Conservation (phyloP, 306 rosid species). For the Macrotyloma uniflorum region DNA sequence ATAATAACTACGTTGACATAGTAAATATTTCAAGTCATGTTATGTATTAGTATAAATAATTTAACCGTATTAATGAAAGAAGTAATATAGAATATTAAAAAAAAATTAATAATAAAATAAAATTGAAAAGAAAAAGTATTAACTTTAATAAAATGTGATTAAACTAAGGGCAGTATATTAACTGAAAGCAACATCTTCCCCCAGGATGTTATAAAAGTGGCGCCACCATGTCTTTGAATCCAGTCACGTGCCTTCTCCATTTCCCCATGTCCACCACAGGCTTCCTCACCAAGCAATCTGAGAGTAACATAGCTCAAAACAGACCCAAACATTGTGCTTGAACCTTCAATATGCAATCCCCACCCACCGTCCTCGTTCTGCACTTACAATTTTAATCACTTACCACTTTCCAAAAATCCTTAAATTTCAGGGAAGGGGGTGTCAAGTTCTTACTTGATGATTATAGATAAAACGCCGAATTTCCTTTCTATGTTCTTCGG, state of each 20-base stretch:
- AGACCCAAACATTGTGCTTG: slow-evolving; percentile 92
- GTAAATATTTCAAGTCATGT: no score
- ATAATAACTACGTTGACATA: no score
- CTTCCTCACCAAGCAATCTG: slow-evolving; percentile 83
- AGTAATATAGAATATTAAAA: no score
- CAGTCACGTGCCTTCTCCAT: slow-evolving; percentile 66
- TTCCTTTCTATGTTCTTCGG: slow-evolving; percentile 75
- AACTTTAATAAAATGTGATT: no score
- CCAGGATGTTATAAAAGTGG: slow-evolving; percentile 76
- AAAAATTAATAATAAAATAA: no score
- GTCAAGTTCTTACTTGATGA: slow-evolving; percentile 66
- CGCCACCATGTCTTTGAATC: slow-evolving; percentile 84
- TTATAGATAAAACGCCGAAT: slow-evolving; percentile 73
- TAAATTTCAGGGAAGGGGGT: background rate
- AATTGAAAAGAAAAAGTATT: no score
- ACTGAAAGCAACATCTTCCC: slow-evolving; percentile 98
- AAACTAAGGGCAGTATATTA: slow-evolving; percentile 39
- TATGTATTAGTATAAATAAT: no score
- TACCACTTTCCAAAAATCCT: no score
- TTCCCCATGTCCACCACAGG: slow-evolving; percentile 65
- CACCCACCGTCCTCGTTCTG: slow-evolving; percentile 94
- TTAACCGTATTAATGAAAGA: no score
- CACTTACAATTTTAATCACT: slow-evolving; percentile 34
- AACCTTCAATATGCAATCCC: slow-evolving; percentile 88
- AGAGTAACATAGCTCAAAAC: slow-evolving; percentile 65